These are phyloP conservation scores for Gossypium aridum DNA, from an alignment of 441 rosid genomes.

Conservation along the genomic window DNA sequence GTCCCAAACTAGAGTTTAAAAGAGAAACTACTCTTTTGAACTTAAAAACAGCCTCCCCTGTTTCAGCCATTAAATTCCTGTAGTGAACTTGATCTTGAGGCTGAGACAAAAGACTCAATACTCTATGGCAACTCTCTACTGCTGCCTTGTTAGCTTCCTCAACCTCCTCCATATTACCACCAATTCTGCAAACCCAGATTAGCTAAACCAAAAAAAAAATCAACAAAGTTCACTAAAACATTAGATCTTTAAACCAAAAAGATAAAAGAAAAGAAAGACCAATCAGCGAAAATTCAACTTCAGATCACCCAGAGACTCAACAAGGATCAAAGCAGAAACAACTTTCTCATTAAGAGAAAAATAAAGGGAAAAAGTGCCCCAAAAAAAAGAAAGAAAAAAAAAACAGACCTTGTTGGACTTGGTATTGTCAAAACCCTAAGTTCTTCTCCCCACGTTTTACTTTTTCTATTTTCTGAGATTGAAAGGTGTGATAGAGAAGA, in stretches of 20 bases:
- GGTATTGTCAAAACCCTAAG: constrained; percentile 54
- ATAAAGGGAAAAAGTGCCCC: constrained; percentile 11
- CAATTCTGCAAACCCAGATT: constrained; percentile 13
- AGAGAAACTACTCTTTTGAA: constrained; percentile 76
- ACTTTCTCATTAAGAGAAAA: constrained; percentile 3
- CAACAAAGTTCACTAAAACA: constrained; percentile 10
- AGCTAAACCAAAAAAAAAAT: constrained; percentile 17
- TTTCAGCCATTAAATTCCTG: constrained; percentile 55
- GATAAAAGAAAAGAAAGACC: constrained; percentile 19
- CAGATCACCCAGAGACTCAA: constrained; percentile 8
- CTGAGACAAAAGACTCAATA: constrained; percentile 43
- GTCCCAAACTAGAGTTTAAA: constrained; percentile 64
- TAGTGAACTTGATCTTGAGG: constrained; percentile 54
- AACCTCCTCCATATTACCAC: constrained; percentile 69
- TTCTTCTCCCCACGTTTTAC: constrained; percentile 33
- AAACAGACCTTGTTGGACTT: constrained; percentile 34
- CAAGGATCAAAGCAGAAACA: constrained; percentile 6
- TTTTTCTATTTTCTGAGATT: constrained; percentile 26
- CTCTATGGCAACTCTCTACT: constrained; percentile 64
- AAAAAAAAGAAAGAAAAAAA: constrained; percentile 7
- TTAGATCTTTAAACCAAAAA: constrained; percentile 22
- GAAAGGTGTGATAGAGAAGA: constrained; percentile 69
- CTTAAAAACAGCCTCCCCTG: constrained; percentile 75
- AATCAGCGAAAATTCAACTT: constrained; percentile 32
- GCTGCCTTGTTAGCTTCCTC: constrained; percentile 84